These are phyloP conservation scores for Ceraceosorus bombacis DNA, from an alignment of 1,284 basidiomycete genomes.

Conservation along the genomic window DNA sequence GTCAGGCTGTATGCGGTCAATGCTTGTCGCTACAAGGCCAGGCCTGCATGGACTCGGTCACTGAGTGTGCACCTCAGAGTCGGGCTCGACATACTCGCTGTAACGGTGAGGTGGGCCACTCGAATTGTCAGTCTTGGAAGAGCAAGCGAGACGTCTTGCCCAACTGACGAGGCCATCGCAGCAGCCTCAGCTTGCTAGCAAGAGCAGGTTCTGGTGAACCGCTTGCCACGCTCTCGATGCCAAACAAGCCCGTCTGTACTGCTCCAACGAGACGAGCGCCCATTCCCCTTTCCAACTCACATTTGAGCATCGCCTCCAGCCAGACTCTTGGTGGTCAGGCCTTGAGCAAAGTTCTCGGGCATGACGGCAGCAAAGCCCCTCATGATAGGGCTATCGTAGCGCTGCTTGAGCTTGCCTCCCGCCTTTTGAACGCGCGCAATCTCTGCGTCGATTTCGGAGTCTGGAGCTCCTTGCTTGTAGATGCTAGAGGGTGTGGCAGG, in stretches of 20 bases:
- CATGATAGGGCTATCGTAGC: slow-evolving; percentile 37
- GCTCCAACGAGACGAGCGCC: not conserved
- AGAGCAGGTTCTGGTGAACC: too few species aligned
- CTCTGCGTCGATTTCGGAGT: slow-evolving; percentile 27
- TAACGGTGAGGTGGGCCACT: not conserved
- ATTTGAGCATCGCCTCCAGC: slow-evolving; percentile 35
- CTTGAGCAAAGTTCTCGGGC: slow-evolving; percentile 22
- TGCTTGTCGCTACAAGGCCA: not conserved
- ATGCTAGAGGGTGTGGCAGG: slow-evolving; percentile 16
- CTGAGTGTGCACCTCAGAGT: slow-evolving; percentile 30
- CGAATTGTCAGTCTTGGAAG: not conserved
- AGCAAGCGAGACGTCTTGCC: not conserved
- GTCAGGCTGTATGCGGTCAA: not conserved
- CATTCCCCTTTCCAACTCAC: slow-evolving; percentile 16
- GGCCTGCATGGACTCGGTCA: not conserved
- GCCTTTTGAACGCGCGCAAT: slow-evolving; percentile 19
- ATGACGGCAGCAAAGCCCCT: slow-evolving; percentile 34
- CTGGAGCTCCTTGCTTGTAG: slow-evolving; percentile 30
- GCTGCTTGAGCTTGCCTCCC: slow-evolving; percentile 38
- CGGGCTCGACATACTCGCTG: slow-evolving; percentile 43
- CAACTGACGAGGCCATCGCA: not conserved
- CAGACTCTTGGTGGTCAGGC: slow-evolving; percentile 18
- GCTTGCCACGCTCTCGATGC: not conserved
- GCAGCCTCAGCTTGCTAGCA: not conserved
- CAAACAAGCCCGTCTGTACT: not conserved